A percentile compares a stretch with the other conserved stretches of the same genome.
Conservation (phyloP, 352 stramenopile species). For the Pythium apleroticum region DNA sequence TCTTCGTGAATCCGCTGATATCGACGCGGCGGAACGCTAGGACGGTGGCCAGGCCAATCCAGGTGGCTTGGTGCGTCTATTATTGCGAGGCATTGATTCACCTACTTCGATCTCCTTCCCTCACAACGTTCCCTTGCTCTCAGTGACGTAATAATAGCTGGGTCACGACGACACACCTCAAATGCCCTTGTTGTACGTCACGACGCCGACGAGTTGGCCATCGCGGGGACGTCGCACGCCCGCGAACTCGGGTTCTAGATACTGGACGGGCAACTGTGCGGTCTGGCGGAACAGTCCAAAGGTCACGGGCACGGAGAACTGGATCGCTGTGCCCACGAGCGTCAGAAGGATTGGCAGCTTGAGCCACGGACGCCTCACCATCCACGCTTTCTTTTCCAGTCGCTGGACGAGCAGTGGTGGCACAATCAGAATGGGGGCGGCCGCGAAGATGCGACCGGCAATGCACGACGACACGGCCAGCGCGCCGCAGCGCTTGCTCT, state of each 20-base stretch:
- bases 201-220: slow-evolving; percentile 50
- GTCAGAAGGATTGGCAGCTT: slow-evolving; percentile 66
- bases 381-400: slow-evolving; percentile 45
- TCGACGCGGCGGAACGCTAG: no score
- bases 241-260: slow-evolving; percentile 67
- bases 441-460: slow-evolving; percentile 74
- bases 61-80: background rate
- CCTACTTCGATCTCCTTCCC: background rate
- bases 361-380: slow-evolving; percentile 51
- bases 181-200: slow-evolving; percentile 87
- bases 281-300: slow-evolving; percentile 87
- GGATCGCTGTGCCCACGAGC: slow-evolving; percentile 73
- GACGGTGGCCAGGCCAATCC: background rate
- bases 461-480: slow-evolving; percentile 77
- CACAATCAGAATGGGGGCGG: slow-evolving; percentile 77
- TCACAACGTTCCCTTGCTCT: background rate
- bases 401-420: slow-evolving; percentile 60
- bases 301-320: slow-evolving; percentile 83
- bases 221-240: slow-evolving; percentile 36
- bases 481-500: slow-evolving; percentile 68
- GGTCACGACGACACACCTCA: slow-evolving; percentile 11
- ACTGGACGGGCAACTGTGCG: slow-evolving; percentile 57
- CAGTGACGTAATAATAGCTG: slow-evolving; percentile 9
- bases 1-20: no score
- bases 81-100: background rate